Base-by-base conservation (phyloP, 331 rosid species). In the Malus hybrid region DNA sequence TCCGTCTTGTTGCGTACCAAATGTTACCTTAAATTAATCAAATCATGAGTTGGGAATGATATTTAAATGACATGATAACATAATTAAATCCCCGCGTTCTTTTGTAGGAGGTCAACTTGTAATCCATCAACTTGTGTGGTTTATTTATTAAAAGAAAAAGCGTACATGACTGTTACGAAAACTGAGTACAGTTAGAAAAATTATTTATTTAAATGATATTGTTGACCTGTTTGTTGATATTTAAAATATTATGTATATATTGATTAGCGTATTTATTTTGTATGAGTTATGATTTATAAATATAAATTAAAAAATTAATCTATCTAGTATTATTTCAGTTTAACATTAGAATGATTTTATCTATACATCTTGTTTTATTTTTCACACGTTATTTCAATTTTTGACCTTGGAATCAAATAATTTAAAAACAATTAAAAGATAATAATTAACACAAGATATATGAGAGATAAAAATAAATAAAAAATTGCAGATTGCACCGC, bases 281-380 rank as follows among this genome's bases (percentile, higher is more conserved):
- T 36, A 36, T 7, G 1, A 0, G 2, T 8, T 0, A 36, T 8
- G 4, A 36, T 36, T 36, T 36, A 9, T 0, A 36, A 36, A 2
- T 39, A 39, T 39, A 39, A 39, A 0, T 0, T 3, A 9, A 2
- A 39, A 39, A 2, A 0, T 9, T 2, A 0, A 0, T 39, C 1
- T 9, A 0, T 9, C 0, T 39, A 39, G 12, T 10, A 9, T 39
- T 39, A 39, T 0, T 9, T 39, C 2, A 9, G 4, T 0, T 2
- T 39, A 39, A 39, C 0, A 2, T 8, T 39, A 39, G 0, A 39
- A 0, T 39, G 4, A 39, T 0, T 0, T 0, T 10, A 39, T 9
- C 0, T 39, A 39, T 0, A 0, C 0, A 39, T 39, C 1, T 39
- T 39, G 0, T 10, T 9, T 39, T 9, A 39, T 3, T 39, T 39